Evolutionary conservation across 2,329 filamentous ascomycete genomes (phyloP).

Genomic region (Diplocarpon mali): DNA sequence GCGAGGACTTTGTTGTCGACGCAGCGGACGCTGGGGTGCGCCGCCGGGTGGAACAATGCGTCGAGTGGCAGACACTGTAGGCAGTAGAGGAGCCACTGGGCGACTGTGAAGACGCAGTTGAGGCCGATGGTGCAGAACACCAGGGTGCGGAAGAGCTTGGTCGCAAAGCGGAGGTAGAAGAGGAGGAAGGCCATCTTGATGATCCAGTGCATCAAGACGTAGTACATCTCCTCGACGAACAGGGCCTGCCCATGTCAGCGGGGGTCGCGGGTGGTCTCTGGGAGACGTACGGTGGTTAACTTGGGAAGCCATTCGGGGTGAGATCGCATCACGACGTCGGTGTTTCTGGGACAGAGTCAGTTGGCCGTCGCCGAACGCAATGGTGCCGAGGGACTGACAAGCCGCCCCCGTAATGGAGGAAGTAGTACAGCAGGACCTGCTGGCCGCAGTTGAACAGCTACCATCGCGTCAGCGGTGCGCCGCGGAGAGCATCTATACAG

Average conservation of each 20-base stretch:
- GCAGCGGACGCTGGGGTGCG: conserved; percentile 20
- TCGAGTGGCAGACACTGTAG: conserved; percentile 27
- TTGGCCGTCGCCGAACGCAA: background rate
- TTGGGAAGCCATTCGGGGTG: conserved; percentile 9
- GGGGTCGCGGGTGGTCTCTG: background rate
- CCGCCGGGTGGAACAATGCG: conserved; percentile 23
- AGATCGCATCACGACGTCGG: background rate
- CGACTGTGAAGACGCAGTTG: conserved; percentile 22
- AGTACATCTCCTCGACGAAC: conserved; percentile 27
- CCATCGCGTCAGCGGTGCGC: too few relatives aligned
- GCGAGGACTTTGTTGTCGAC: conserved; percentile 11
- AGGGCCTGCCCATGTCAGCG: conserved; percentile 12
- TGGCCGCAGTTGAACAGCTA: conserved; percentile 12
- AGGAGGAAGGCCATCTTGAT: conserved; percentile 28
- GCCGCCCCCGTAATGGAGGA: conserved; percentile 9
- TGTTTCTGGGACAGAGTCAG: background rate
- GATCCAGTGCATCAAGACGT: conserved; percentile 25
- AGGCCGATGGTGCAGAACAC: conserved; percentile 23
- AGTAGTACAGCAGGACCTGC: conserved; percentile 11
- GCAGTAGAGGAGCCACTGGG: conserved; percentile 23
- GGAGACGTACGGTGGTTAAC: conserved; percentile 1
- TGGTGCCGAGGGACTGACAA: background rate
- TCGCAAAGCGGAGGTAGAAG: conserved; percentile 26
- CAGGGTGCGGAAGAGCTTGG: conserved; percentile 17
- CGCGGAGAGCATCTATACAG: background rate